These are phyloP conservation scores for Debaryomyces fabryi DNA, from an alignment of 1,139 yeast genomes.

Conservation along the genomic window DNA sequence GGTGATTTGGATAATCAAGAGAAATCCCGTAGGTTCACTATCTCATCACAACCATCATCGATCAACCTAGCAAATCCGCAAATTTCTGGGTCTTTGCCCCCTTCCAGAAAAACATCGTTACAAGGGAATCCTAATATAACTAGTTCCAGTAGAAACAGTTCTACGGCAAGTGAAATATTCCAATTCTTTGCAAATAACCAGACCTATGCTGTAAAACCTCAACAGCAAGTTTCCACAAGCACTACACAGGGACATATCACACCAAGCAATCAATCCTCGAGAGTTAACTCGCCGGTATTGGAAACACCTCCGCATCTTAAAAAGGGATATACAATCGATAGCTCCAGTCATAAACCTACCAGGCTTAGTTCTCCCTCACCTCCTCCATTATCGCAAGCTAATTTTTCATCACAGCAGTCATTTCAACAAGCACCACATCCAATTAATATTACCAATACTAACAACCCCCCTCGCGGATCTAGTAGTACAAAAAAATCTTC, in stretches of 20 bases:
- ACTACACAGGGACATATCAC: slow-evolving; percentile 11
- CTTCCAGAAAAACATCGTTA: slow-evolving; percentile 9
- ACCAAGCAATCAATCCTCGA: slow-evolving; percentile 12
- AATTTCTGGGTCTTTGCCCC: slow-evolving; percentile 3
- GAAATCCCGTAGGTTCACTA: slow-evolving; percentile 46
- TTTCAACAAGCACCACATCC: slow-evolving; percentile 18
- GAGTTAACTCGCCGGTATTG: slow-evolving; percentile 16
- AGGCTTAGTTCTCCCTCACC: slow-evolving; percentile 17
- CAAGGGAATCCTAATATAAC: slow-evolving; percentile 1
- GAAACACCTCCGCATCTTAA: slow-evolving; percentile 11
- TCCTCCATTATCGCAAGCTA: slow-evolving; percentile 13
- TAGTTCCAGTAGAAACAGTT: slow-evolving; percentile 18
- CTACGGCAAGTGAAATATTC: slow-evolving; percentile 11
- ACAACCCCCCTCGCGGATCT: slow-evolving; percentile 22
- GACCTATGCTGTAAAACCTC: background rate
- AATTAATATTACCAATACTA: slow-evolving; percentile 20
- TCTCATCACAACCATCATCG: slow-evolving; percentile 47
- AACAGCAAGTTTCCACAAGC: background rate
- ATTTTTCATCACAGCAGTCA: slow-evolving; percentile 1
- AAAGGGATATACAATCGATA: slow-evolving; percentile 2
- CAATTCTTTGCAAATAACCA: slow-evolving; percentile 6
- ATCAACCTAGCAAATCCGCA: slow-evolving; percentile 21
- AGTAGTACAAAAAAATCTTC: slow-evolving; percentile 29
- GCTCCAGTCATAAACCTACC: background rate
- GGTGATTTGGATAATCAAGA: slow-evolving; percentile 43